These are phyloP conservation scores for Sordariomycetes sp. DNA, from an alignment of 2,329 filamentous ascomycete genomes.

Conservation along the genomic window DNA sequence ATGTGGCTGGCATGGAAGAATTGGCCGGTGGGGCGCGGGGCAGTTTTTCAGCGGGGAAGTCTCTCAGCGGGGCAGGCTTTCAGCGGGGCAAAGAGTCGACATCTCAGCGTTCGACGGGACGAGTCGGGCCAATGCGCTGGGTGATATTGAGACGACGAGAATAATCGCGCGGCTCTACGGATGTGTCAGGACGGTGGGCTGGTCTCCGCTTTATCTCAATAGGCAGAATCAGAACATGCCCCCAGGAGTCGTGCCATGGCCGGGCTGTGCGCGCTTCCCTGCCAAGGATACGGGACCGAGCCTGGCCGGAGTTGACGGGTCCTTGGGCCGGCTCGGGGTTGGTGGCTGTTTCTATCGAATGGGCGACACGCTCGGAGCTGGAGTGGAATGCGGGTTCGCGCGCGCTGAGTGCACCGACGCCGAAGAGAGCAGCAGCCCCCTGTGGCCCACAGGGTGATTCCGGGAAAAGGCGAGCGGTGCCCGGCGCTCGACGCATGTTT, in stretches of 20 bases:
- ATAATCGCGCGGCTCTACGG: neutral
- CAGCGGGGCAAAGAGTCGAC: too few species aligned
- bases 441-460: neutral
- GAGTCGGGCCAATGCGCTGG: neutral
- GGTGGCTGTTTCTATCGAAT: neutral
- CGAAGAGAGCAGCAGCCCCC: neutral
- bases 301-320: neutral
- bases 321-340: neutral
- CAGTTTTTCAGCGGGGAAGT: neutral
- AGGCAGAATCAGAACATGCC: neutral
- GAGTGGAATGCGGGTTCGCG: neutral
- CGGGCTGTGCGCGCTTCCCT: neutral
- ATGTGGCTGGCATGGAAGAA: neutral
- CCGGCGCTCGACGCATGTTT: neutral
- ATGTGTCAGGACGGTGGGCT: neutral
- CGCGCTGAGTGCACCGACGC: neutral
- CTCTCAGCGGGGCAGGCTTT: neutral
- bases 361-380: neutral
- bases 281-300: neutral
- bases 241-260: neutral
- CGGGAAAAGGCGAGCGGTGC: neutral
- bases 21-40: neutral
- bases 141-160: neutral
- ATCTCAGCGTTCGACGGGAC: neutral
- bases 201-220: neutral